phyloP scores from a whole-genome alignment of 768 basidiomycete species.

The Agaricus sinodeliciosus region DNA sequence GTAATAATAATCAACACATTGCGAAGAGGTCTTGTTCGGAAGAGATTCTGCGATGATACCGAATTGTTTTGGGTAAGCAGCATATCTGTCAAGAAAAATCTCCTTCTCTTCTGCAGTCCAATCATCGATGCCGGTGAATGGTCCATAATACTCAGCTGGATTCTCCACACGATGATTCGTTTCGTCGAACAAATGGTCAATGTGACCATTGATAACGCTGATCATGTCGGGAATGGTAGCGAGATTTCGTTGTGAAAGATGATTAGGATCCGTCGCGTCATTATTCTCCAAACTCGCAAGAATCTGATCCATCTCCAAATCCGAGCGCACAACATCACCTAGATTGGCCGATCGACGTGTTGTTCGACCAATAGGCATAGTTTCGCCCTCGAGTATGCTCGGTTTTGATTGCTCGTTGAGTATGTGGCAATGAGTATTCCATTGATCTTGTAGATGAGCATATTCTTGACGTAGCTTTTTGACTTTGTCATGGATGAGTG shows the following conservation, averaged over 20 bases:
- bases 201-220: slow-evolving; percentile 51
- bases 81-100: slow-evolving; percentile 75
- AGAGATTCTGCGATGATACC: slow-evolving; percentile 81
- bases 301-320: slow-evolving; percentile 96
- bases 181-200: slow-evolving; percentile 72
- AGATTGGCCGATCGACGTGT: slow-evolving; percentile 71
- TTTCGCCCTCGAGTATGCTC: slow-evolving; percentile 28
- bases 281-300: slow-evolving; percentile 91
- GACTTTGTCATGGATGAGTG: slow-evolving; percentile 45
- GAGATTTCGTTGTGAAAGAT: slow-evolving; percentile 79
- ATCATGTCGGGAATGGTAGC: slow-evolving; percentile 92
- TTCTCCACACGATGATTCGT: slow-evolving; percentile 76
- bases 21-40: slow-evolving; percentile 76
- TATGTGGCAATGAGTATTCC: slow-evolving; percentile 63
- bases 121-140: slow-evolving; percentile 65
- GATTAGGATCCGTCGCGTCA: slow-evolving; percentile 87
- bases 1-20: slow-evolving; percentile 94
- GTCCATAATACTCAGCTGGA: slow-evolving; percentile 71
- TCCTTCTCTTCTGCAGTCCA: slow-evolving; percentile 86
- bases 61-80: slow-evolving; percentile 88
- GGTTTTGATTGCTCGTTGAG: slow-evolving; percentile 55
- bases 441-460: slow-evolving; percentile 57
- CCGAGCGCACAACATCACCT: slow-evolving; percentile 88
- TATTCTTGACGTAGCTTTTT: slow-evolving; percentile 60
- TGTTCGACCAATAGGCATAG: slow-evolving; percentile 45